phyloP scores from a whole-genome alignment of 2,329 filamentous ascomycete species.

The Macrophomina pseudophaseolina region DNA sequence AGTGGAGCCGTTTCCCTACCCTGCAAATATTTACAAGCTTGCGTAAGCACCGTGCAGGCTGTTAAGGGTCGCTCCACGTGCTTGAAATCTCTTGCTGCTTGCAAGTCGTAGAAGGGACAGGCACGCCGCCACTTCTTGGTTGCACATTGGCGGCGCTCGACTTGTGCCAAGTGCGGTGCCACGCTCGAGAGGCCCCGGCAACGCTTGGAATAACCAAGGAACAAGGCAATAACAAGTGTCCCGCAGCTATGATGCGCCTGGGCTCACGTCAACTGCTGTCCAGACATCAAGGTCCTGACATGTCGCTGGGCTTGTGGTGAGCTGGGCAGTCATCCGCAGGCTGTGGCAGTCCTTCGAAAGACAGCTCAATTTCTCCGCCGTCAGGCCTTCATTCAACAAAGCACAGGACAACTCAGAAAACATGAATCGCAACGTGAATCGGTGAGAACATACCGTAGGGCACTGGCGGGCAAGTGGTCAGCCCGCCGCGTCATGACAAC shows the following conservation, averaged over 20 bases:
- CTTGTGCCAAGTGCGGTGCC: not conserved
- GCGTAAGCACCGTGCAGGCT: conserved; percentile 2
- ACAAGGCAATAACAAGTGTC: not conserved
- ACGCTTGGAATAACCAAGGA: not conserved
- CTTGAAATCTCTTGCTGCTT: not conserved
- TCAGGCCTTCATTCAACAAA: not conserved
- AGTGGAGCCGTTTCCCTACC: not conserved
- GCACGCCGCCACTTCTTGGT: not conserved
- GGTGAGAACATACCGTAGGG: not conserved
- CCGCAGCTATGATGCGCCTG: not conserved
- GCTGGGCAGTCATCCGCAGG: too few relatives aligned
- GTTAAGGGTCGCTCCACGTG: not conserved
- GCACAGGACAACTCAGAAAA: not conserved
- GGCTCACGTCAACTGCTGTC: not conserved
- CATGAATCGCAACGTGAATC: not conserved
- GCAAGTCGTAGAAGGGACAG: not conserved
- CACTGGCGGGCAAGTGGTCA: not conserved
- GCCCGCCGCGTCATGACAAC: not conserved
- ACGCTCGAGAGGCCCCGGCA: not conserved
- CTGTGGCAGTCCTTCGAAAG: not conserved
- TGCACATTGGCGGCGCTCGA: not conserved
- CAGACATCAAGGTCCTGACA: not conserved
- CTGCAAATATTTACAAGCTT: not conserved
- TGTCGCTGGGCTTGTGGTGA: too few relatives aligned
- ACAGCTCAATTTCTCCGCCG: not conserved